Evolutionary conservation across 331 rosid genomes (phyloP).

Genomic region (Phaseolus coccineus): DNA sequence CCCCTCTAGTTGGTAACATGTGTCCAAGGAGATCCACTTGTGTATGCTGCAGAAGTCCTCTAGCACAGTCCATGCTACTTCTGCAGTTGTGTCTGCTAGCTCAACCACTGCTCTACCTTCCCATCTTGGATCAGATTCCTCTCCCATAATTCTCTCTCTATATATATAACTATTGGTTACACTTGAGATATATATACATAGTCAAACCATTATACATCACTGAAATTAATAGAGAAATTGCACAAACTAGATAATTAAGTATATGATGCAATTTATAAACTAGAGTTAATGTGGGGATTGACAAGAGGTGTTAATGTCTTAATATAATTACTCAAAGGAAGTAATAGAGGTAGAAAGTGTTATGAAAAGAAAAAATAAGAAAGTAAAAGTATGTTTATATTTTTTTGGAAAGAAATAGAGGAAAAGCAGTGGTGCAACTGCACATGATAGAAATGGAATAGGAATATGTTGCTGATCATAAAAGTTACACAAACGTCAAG

Average conservation of each 20-base stretch:
- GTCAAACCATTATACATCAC: background rate
- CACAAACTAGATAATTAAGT: background rate
- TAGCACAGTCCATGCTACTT: constrained; percentile 52
- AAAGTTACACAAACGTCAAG: background rate
- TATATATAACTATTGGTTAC: background rate
- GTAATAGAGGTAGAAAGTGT: no score
- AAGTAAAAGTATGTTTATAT: background rate
- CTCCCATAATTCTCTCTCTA: constrained; percentile 33
- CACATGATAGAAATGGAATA: background rate
- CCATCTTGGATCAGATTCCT: constrained; percentile 40
- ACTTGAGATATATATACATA: background rate
- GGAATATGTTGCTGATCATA: background rate
- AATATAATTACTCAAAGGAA: no score
- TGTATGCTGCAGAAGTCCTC: constrained; percentile 71
- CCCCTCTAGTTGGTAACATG: constrained; percentile 55
- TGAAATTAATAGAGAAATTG: background rate
- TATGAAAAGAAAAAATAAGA: no score
- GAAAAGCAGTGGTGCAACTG: background rate
- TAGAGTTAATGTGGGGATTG: background rate
- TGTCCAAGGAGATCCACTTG: constrained; percentile 60
- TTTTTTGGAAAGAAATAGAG: no score
- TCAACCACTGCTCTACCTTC: constrained; percentile 42
- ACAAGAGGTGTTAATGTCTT: background rate
- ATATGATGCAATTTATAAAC: no score
- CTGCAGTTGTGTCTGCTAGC: constrained; percentile 18